Base-by-base conservation (phyloP, 768 basidiomycete genomes). In the Pulveroboletus sp. region DNA sequence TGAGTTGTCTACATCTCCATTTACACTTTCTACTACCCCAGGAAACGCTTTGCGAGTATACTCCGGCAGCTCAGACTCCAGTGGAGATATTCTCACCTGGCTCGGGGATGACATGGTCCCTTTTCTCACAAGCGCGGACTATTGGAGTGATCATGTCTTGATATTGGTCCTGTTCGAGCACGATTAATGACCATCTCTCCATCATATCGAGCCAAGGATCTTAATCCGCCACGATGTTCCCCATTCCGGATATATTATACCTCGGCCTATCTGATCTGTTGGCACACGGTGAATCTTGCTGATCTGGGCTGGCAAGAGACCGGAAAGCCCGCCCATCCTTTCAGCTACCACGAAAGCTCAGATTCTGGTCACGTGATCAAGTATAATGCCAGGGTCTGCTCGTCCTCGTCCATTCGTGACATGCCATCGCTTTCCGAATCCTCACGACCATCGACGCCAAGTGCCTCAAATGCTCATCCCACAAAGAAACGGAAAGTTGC, bases 401-500 rank as follows among this genome's bases (percentile, higher is more conserved):
- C 10, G 10, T 1, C 4, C 31, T 32, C 31, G 10, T 11, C 31
- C 6, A 14, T 35, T 28, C 27, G 1, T 6, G 27, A 21, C 32
- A 61, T 57, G 54, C 54, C 57, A 38, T 54, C 57, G 14, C 38
- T 51, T 6, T 67, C 68, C 39, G 61, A 60, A 35, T 48, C 64
- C 5, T 73, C 73, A 21, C 69, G 69, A 28, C 66, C 67, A 21
- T 65, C 71, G 31, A 65, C 72, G 1, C 65, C 71, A 0, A 48
- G 64, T 5, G 49, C 9, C 1, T 30, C 24, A n/a, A 63, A 53
- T 15, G 49, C 50, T 39, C 54, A 63, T 21, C 47, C 57, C 8
- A 24, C 57, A 31, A 69, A 64, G 48, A 76, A 87, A 64, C 75
- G 86, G 43, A 88, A 85, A 66, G 75, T 73, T 1, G 73, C 76